Evolutionary conservation across 495 filamentous ascomycete species (phyloP).

Genomic region (Aspergillus indologenus): DNA sequence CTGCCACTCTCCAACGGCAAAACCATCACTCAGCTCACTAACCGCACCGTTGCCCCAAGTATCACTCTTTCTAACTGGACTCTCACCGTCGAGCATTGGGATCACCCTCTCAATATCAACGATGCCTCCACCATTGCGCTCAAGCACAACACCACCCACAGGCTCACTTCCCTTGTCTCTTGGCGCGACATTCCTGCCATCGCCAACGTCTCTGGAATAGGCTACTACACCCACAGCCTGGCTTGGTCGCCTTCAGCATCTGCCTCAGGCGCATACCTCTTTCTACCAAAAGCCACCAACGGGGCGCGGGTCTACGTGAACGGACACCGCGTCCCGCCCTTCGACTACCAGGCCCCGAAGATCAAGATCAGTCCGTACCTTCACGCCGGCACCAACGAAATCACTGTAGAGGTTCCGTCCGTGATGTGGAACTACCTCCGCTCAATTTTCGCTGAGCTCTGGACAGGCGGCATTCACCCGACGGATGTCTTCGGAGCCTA

Average conservation of each 20-base stretch:
- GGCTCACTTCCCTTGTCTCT: conserved; percentile 27
- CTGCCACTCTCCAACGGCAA: conserved; percentile 29
- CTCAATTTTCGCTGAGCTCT: conserved; percentile 15
- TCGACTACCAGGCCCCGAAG: conserved; percentile 21
- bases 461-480: conserved; percentile 1
- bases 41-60: conserved; percentile 9
- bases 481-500: background rate
- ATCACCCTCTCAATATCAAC: conserved; percentile 31
- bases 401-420: conserved; percentile 21
- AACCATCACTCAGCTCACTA: conserved; percentile 12
- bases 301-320: conserved; percentile 20
- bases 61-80: conserved; percentile 38
- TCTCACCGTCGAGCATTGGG: conserved; percentile 40
- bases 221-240: conserved; percentile 50
- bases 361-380: conserved; percentile 19
- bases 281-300: conserved; percentile 18
- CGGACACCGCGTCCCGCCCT: conserved; percentile 14
- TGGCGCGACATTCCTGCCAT: conserved; percentile 53
- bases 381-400: conserved; percentile 11
- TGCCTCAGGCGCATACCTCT: conserved; percentile 22
- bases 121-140: conserved; percentile 21
- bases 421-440: conserved; percentile 30
- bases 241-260: conserved; percentile 26
- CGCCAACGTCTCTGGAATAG: conserved; percentile 61
- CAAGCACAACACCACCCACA: conserved; percentile 33